These are phyloP conservation scores for Phlyctochytrium bullatum DNA, from an alignment of 192 early-diverging fungal species.

Conservation along the genomic window DNA sequence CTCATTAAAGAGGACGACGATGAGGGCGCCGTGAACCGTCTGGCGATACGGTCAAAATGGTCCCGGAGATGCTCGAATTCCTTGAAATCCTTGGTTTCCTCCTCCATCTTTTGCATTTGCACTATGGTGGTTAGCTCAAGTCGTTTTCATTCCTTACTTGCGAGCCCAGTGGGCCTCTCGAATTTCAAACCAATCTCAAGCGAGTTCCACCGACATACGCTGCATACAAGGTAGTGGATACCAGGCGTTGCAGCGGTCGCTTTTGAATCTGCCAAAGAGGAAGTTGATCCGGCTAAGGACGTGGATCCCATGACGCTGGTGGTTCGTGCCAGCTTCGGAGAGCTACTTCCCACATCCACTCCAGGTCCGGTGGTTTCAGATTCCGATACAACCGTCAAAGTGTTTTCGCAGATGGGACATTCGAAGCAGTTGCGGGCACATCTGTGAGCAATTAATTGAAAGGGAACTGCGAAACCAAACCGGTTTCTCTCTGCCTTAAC, in stretches of 20 bases:
- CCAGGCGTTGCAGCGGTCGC: conserved; percentile 16
- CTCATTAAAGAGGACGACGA: conserved; percentile 17
- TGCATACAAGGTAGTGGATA: conserved; percentile 75
- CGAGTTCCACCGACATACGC: conserved; percentile 92
- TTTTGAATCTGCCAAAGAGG: conserved; percentile 7
- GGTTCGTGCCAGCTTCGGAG: conserved; percentile 15
- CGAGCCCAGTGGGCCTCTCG: conserved; percentile 89
- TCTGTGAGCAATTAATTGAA: conserved; percentile 6
- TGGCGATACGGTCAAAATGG: conserved; percentile 78
- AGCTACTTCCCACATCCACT: background rate
- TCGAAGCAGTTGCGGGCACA: conserved; percentile 27
- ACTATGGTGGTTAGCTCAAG: conserved; percentile 28
- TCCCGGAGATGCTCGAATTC: conserved; percentile 85
- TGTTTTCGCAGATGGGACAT: conserved; percentile 26
- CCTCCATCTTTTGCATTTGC: conserved; percentile 81
- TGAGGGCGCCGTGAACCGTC: conserved; percentile 15
- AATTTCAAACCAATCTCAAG: conserved; percentile 88
- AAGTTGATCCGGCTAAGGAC: background rate
- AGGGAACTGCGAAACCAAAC: conserved; percentile 30
- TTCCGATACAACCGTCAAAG: conserved; percentile 22
- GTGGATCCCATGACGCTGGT: background rate
- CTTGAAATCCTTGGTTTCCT: conserved; percentile 60
- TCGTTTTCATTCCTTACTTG: conserved; percentile 44
- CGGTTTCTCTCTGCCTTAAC: conserved; percentile 95
- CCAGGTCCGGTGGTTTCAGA: background rate